Percentiles rank a stretch among this genome's conserved stretches.
Conservation (phyloP, 192 early-diverging fungal genomes). For the Podila epigama region DNA sequence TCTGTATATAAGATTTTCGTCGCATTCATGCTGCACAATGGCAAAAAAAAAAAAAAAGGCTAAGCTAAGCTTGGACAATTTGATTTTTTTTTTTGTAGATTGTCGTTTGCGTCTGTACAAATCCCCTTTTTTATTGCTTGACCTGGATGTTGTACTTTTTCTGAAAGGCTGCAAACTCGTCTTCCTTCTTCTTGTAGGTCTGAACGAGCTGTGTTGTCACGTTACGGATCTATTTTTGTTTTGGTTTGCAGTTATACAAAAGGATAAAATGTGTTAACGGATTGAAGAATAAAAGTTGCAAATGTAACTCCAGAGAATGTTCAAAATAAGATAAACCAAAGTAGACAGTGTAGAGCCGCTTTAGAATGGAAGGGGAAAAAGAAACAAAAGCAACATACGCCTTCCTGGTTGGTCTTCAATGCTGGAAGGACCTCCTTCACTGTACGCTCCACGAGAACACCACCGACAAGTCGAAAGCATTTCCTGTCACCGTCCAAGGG, state of each 20-base stretch:
- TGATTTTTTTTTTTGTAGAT: neutral
- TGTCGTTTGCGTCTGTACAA: neutral
- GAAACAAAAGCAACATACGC: slow-evolving; percentile 55
- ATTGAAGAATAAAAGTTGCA: neutral
- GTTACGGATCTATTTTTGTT: slow-evolving; percentile 68
- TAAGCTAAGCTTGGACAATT: neutral
- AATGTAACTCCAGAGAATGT: neutral
- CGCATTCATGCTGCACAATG: too few relatives aligned
- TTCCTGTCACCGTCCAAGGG: slow-evolving; percentile 84
- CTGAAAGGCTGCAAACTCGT: slow-evolving; percentile 87
- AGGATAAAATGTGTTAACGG: neutral
- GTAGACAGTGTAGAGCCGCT: neutral
- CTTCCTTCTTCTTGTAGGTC: slow-evolving; percentile 89
- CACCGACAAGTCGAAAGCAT: slow-evolving; percentile 93
- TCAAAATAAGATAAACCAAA: neutral
- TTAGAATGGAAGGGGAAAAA: neutral
- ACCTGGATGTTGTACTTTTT: slow-evolving; percentile 89
- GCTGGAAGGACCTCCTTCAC: slow-evolving; percentile 92
- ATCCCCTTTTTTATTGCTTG: slow-evolving; percentile 21
- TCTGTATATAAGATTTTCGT: too few relatives aligned
- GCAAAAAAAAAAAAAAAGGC: neutral
- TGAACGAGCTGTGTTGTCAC: slow-evolving; percentile 79
- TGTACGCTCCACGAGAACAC: slow-evolving; percentile 92
- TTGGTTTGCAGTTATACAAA: neutral
- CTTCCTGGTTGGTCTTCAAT: slow-evolving; percentile 84